Evolutionary conservation across 2,329 filamentous ascomycete genomes (phyloP).

Genomic region (Xylariaceae sp.): DNA sequence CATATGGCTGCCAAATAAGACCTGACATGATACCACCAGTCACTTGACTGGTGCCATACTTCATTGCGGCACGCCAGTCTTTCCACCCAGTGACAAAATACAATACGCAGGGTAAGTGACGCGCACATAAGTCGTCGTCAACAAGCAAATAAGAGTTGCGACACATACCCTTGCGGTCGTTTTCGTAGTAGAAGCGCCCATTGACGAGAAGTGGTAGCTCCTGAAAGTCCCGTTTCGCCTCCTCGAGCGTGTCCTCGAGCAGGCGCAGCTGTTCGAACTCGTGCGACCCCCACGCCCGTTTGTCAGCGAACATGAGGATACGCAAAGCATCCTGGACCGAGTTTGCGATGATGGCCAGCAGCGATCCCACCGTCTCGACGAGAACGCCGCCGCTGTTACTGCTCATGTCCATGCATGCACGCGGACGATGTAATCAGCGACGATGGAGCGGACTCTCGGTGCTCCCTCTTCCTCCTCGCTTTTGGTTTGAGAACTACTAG

Average conservation of each 20-base stretch:
- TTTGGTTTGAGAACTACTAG: neutral
- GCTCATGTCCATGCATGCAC: conserved; percentile 44
- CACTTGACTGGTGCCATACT: conserved; percentile 9
- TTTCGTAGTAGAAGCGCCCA: conserved; percentile 64
- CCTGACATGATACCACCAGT: neutral
- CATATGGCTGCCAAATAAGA: neutral
- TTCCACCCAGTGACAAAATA: neutral
- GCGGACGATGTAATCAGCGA: conserved; percentile 8
- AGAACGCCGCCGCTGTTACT: conserved; percentile 29
- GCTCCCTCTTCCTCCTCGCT: conserved; percentile 7
- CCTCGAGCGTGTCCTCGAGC: conserved; percentile 62
- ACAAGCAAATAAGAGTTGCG: neutral
- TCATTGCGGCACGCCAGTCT: neutral
- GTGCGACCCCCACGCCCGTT: conserved; percentile 63
- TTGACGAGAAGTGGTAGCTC: conserved; percentile 61
- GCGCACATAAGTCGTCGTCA: neutral
- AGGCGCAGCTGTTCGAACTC: conserved; percentile 65
- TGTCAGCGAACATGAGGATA: conserved; percentile 63
- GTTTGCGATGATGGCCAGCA: conserved; percentile 64
- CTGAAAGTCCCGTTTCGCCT: conserved; percentile 67
- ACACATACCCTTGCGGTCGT: conserved; percentile 59
- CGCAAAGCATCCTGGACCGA: conserved; percentile 60
- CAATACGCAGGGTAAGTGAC: neutral
- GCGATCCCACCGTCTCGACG: conserved; percentile 61
- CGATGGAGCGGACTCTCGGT: conserved; percentile 4